Base-by-base conservation (phyloP, 495 filamentous ascomycete species). In the Talaromyces nanjingensis region DNA sequence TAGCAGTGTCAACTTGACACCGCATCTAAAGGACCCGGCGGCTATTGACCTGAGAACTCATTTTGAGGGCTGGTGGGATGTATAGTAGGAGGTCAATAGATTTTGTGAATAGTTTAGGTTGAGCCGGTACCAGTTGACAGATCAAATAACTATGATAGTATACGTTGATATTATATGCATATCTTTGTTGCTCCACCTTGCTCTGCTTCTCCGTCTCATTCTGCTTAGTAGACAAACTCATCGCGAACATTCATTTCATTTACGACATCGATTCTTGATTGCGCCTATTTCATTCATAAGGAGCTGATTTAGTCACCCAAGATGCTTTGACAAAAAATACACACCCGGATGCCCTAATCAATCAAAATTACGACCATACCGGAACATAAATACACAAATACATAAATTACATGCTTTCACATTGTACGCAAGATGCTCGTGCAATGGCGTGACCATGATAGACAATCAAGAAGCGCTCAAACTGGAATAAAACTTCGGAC, bases 31-130 rank as follows among this genome's bases (percentile, higher is more conserved):
- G 62, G 45, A 69, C 39, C 76, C 76, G 1, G 76, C 72, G 49
- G 69, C 76, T 14, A 70, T 83, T 63, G 78, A 85, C 66, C 70
- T 85, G 65, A 71, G 70, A 45, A 68, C 72, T 4, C 71, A 81
- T 64, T 71, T 82, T 69, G 83, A 85, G 68, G 77, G 76, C 3
- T 85, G 82, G 82, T 81, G 75, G 74, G 79, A 81, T 76, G 76
- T 78, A 47, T 60, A 60, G 45, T 49, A 49, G 37, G 14, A 42
- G 12, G 5, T 42, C 1, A 24, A 16, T 42, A 16, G n/a, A 20
- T 49, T 9, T 18, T 18, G 8, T 8, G n/a, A 20, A 49, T 49
- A 49, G 6, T 20, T 20, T 1, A 49, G 2, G n/a, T 49, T 20
- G 37, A 16, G 37, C 9, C 12, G 4, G 3, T 9, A 42, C 22